Percentiles rank a stretch among this genome's conserved stretches.
These are phyloP conservation scores for Arthrobotrys sphaeroides DNA, from an alignment of 2,329 filamentous ascomycete genomes.

Conservation along the genomic window DNA sequence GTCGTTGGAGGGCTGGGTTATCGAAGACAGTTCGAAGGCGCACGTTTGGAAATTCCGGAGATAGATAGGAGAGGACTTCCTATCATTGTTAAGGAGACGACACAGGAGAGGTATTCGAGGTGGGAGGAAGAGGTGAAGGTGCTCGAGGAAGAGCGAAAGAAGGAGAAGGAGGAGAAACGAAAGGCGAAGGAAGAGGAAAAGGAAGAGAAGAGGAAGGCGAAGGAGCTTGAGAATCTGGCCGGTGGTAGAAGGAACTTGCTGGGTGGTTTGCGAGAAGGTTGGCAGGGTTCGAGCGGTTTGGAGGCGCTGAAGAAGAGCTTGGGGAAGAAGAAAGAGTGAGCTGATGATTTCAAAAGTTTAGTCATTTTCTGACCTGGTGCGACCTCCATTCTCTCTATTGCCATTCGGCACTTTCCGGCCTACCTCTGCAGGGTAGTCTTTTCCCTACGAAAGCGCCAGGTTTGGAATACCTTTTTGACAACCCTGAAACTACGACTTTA, in stretches of 20 bases:
- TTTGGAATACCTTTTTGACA: conserved; percentile 35
- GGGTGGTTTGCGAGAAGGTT: conserved; percentile 1
- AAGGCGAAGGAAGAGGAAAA: not conserved
- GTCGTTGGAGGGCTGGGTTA: not conserved
- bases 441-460: not conserved
- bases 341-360: not conserved
- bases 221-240: not conserved
- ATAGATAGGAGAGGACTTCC: not conserved
- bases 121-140: not conserved
- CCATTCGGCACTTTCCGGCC: conserved; percentile 43
- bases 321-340: conserved; percentile 11
- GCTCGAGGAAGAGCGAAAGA: not conserved
- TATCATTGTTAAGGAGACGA: not conserved
- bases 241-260: not conserved
- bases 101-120: too few species aligned
- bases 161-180: not conserved
- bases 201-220: not conserved
- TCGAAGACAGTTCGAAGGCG: conserved; percentile 9
- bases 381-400: not conserved
- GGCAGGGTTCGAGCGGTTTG: conserved; percentile 3
- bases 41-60: not conserved
- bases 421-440: not conserved
- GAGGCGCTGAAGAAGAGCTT: conserved; percentile 10
- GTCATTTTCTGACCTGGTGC: conserved; percentile 52
- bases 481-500: conserved; percentile 47